Percentiles rank a stretch among this genome's conserved stretches.
Evolutionary conservation across 1,284 basidiomycete species (phyloP).

Genomic region (Xerocomus tenax): DNA sequence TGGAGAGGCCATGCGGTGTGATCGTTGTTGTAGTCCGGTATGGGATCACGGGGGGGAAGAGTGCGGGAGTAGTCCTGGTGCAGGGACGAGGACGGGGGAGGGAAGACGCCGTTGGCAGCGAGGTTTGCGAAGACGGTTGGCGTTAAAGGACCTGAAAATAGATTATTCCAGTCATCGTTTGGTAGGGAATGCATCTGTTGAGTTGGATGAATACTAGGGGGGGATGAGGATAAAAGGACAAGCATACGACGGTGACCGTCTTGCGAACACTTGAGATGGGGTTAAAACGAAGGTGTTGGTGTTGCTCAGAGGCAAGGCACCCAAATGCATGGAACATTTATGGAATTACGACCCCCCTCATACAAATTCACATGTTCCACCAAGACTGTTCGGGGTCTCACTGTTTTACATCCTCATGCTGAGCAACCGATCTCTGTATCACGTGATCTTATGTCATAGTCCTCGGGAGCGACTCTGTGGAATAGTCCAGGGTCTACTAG

Average conservation of each 20-base stretch:
- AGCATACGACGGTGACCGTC: conserved; percentile 9
- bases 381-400: conserved; percentile 8
- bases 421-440: background rate
- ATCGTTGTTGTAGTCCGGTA: conserved; percentile 17
- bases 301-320: conserved; percentile 20
- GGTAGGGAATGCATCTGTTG: conserved; percentile 27
- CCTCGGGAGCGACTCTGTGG: background rate
- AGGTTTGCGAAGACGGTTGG: conserved; percentile 51
- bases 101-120: conserved; percentile 50
- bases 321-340: background rate
- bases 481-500: too few species aligned
- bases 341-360: conserved; percentile 15
- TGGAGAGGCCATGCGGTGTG: conserved; percentile 20
- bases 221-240: background rate
- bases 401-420: conserved; percentile 24
- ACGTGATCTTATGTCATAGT: background rate
- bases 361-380: conserved; percentile 24
- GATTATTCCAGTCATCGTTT: conserved; percentile 44
- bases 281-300: conserved; percentile 5
- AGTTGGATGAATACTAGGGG: background rate
- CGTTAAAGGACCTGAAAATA: conserved; percentile 52
- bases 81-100: conserved; percentile 16
- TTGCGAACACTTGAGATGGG: background rate
- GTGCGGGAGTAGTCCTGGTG: conserved; percentile 17
- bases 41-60: conserved; percentile 15